Evolutionary conservation across 257 asterid species (phyloP).

Genomic region (Jaltomata sinuosa): DNA sequence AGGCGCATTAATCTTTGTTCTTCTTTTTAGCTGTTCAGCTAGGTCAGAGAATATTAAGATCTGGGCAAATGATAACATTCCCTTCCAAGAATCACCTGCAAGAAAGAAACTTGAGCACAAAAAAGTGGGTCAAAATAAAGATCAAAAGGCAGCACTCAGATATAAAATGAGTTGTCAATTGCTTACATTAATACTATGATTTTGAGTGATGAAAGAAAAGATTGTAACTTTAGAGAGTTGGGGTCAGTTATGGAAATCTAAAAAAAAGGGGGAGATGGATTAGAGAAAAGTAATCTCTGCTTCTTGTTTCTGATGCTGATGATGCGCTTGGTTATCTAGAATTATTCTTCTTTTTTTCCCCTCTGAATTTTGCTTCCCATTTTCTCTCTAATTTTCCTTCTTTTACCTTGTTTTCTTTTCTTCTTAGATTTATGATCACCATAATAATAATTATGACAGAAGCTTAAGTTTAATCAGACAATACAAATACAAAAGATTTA

Average conservation of each 20-base stretch:
- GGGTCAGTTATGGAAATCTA: slow-evolving; percentile 42
- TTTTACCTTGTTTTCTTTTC: background rate
- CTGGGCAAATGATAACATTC: slow-evolving; percentile 53
- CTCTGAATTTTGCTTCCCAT: background rate
- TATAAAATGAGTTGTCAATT: slow-evolving; percentile 23
- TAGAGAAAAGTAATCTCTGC: slow-evolving; percentile 20
- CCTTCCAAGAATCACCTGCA: slow-evolving; percentile 23
- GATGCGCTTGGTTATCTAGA: slow-evolving; percentile 4
- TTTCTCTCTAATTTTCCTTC: background rate
- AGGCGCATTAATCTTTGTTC: slow-evolving; percentile 31
- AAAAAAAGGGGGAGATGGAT: slow-evolving; percentile 4
- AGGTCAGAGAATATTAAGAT: slow-evolving; percentile 34
- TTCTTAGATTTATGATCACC: background rate
- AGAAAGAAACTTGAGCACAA: slow-evolving; percentile 19
- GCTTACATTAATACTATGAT: slow-evolving; percentile 25
- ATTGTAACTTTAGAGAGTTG: slow-evolving; percentile 28
- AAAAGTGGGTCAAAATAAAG: slow-evolving; percentile 12
- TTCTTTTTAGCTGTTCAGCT: slow-evolving; percentile 16
- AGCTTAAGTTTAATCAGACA: background rate
- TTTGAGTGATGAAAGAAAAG: slow-evolving; percentile 17
- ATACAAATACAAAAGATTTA: background rate
- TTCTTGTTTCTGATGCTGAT: slow-evolving; percentile 4
- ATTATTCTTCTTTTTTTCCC: background rate
- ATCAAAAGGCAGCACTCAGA: slow-evolving; percentile 11
- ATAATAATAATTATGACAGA: background rate